phyloP scores from a whole-genome alignment of 179 eudicot species.

The Pouteria campechiana region DNA sequence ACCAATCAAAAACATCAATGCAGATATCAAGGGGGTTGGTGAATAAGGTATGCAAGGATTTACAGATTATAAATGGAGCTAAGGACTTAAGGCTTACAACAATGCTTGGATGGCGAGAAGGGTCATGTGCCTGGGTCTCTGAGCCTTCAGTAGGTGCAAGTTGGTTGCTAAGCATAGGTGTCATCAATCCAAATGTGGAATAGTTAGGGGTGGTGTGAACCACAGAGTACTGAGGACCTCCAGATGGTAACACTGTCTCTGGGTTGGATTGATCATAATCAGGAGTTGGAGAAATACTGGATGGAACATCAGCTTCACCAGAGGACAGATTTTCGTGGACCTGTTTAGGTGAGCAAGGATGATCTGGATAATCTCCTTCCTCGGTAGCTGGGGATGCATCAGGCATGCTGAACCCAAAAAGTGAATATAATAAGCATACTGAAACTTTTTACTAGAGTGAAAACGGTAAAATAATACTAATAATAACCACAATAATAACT shows the following conservation, averaged over 20 bases:
- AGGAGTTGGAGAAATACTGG: constrained; percentile 22
- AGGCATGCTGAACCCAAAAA: constrained; percentile 28
- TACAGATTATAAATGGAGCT: background rate
- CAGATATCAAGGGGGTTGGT: background rate
- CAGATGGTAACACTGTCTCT: constrained; percentile 21
- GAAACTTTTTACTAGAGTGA: no score
- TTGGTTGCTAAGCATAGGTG: constrained; percentile 42
- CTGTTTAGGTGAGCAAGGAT: constrained; percentile 28
- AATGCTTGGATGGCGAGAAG: constrained; percentile 48
- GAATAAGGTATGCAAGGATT: no score
- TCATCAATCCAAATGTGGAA: constrained; percentile 52
- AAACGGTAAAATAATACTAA: no score
- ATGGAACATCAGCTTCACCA: constrained; percentile 25
- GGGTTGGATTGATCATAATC: constrained; percentile 40
- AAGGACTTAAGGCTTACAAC: constrained; percentile 35
- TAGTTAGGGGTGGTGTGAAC: constrained; percentile 31
- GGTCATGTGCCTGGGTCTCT: constrained; percentile 51
- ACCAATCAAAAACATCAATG: no score
- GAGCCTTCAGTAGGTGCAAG: constrained; percentile 47
- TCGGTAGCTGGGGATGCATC: constrained; percentile 24
- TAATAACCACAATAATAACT: no score
- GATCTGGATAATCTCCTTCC: constrained; percentile 38
- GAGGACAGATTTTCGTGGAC: constrained; percentile 25
- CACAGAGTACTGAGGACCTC: constrained; percentile 29
- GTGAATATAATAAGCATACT: background rate